Evolutionary conservation across 164 flowering plant genomes (phyloP).

Genomic region (Piper longum): DNA sequence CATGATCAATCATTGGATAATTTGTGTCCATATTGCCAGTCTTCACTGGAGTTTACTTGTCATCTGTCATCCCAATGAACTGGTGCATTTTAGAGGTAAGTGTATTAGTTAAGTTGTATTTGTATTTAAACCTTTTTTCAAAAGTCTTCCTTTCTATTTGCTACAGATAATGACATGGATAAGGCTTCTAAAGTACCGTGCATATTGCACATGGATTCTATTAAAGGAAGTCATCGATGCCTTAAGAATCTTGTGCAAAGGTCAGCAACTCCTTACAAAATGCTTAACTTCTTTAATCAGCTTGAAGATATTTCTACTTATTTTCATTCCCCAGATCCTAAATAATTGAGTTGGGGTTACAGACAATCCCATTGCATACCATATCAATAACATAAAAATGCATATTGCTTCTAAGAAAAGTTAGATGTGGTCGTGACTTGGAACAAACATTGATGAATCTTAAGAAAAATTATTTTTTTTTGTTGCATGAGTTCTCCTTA

Average conservation of each 20-base stretch:
- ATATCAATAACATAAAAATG: too few relatives aligned
- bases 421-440: too few relatives aligned
- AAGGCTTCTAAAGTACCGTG: constrained; percentile 58
- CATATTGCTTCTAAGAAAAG: too few relatives aligned
- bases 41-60: constrained; percentile 93
- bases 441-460: too few relatives aligned
- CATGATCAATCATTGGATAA: neutral
- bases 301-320: neutral
- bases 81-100: constrained; percentile 44
- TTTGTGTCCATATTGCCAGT: constrained; percentile 27
- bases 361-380: too few relatives aligned
- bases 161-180: constrained; percentile 39
- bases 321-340: neutral
- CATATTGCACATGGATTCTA: constrained; percentile 93
- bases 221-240: constrained; percentile 75
- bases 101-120: neutral
- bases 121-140: neutral
- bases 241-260: constrained; percentile 78
- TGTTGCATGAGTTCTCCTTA: neutral
- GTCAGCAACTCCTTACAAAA: constrained; percentile 17
- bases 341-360: too few relatives aligned
- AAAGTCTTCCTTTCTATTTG: constrained; percentile 1
- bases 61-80: constrained; percentile 88
- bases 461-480: neutral
- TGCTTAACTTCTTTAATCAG: neutral